Conservation (phyloP, 305 asterid genomes). For the Solanum hybrid region DNA sequence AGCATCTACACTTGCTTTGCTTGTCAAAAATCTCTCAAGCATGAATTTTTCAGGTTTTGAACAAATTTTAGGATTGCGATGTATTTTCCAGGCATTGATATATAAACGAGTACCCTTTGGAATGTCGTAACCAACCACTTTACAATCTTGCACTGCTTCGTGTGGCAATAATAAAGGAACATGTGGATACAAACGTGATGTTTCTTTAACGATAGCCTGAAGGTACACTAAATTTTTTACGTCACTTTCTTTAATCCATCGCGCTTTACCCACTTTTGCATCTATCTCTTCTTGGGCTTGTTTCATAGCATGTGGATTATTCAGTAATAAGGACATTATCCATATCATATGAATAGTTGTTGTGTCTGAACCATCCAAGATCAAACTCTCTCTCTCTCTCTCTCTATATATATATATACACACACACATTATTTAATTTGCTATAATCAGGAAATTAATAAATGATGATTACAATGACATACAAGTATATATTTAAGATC, state of each 20-base stretch:
- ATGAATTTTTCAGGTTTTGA: background rate
- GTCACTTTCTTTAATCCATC: background rate
- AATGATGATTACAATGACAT: background rate
- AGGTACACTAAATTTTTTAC: background rate
- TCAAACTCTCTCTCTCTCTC: background rate
- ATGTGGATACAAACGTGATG: background rate
- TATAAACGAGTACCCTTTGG: background rate
- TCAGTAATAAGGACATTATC: background rate
- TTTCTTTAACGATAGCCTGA: background rate
- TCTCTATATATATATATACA: background rate
- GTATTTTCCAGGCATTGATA: background rate
- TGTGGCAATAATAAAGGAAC: conserved; percentile 1
- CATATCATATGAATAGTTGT: background rate
- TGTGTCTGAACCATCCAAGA: background rate
- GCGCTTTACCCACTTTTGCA: background rate
- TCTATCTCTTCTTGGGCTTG: background rate
- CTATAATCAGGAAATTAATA: background rate
- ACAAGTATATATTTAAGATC: no score
- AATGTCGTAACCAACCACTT: background rate
- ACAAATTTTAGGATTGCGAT: background rate
- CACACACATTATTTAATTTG: background rate
- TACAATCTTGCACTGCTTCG: background rate
- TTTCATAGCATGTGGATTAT: background rate
- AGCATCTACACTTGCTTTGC: background rate
- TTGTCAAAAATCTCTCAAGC: background rate